Conservation (phyloP, 306 rosid species). For the Dalbergia oliveri region DNA sequence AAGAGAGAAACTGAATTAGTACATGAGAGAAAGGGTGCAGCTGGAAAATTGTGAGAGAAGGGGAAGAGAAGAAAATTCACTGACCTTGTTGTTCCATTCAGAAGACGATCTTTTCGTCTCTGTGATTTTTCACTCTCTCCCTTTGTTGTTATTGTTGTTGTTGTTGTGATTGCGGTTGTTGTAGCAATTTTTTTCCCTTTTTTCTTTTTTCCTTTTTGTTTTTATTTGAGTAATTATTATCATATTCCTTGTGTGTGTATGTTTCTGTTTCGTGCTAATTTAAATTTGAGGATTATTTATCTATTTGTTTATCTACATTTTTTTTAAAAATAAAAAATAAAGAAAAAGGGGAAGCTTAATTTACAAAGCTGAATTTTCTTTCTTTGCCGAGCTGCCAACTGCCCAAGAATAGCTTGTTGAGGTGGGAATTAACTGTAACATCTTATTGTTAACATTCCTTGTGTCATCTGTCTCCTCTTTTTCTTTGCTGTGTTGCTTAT, state of each 20-base stretch:
- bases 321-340: not conserved
- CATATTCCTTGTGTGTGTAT: conserved; percentile 34
- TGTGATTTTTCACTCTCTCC: conserved; percentile 61
- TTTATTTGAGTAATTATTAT: conserved; percentile 52
- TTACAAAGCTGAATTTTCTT: conserved; percentile 41
- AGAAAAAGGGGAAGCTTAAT: conserved; percentile 30
- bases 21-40: conserved; percentile 36
- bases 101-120: conserved; percentile 65
- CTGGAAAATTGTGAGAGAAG: conserved; percentile 47
- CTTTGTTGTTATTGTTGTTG: not conserved
- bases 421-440: conserved; percentile 59
- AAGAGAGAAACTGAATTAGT: conserved; percentile 47
- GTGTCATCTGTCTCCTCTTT: conserved; percentile 29
- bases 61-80: conserved; percentile 61
- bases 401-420: conserved; percentile 83
- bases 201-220: conserved; percentile 37
- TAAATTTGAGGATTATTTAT: conserved; percentile 8
- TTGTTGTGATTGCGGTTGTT: conserved; percentile 62
- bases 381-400: conserved; percentile 71
- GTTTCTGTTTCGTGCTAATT: conserved; percentile 28
- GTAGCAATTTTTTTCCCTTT: conserved; percentile 26
- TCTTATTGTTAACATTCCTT: conserved; percentile 49
- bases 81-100: conserved; percentile 76
- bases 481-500: not conserved
- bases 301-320: not conserved